Base-by-base conservation (phyloP, 345 rosid genomes). In the Cardamine resedifolia region DNA sequence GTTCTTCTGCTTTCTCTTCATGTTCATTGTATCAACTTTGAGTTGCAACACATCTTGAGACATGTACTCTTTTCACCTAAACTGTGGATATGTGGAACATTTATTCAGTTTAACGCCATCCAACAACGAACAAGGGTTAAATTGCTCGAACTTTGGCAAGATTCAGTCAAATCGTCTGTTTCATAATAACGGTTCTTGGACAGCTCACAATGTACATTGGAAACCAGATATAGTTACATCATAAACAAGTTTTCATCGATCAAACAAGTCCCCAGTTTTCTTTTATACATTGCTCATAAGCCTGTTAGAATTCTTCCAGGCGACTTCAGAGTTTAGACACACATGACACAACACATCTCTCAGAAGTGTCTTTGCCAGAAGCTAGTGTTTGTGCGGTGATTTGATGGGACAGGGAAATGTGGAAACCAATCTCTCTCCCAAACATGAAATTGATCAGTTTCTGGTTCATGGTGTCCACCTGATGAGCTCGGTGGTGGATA, bases 401-500 rank as follows among this genome's bases (percentile, higher is more conserved):
- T 69, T 11, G 66, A 33, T 7, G 71, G 75, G 21, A 36, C 61
- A 36, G 52, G 74, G 70, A 75, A 75, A 31, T 60, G 70, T 24
- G 79, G 79, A 34, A 75, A 81, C 61, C 72, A 69, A 39, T 77
- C 81, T 66, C 83, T 79, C 64, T 77, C 81, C 86, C 83, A 75
- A 19, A 39, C 68, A 63, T 60, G 79, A 60, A 72, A 58, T 3
- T 30, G 80, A 72, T 64, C 70, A 1, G 51, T 72, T 58, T 82
- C 86, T 59, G 69, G 77, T 75, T 84, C 89, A 6, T 20, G 88
- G 58, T 47, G 78, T 57, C 78, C 83, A 58, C 76, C 79, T 8
- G 84, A 64, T 66, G 89, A 73, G 76, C 72, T 72, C 6, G 79
- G 70, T 12, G 78, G 85, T 61, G 88, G 93, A 70, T 81, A 70